phyloP scores from a whole-genome alignment of 352 stramenopile genomes.

The Chrysophaeum taylorii region DNA sequence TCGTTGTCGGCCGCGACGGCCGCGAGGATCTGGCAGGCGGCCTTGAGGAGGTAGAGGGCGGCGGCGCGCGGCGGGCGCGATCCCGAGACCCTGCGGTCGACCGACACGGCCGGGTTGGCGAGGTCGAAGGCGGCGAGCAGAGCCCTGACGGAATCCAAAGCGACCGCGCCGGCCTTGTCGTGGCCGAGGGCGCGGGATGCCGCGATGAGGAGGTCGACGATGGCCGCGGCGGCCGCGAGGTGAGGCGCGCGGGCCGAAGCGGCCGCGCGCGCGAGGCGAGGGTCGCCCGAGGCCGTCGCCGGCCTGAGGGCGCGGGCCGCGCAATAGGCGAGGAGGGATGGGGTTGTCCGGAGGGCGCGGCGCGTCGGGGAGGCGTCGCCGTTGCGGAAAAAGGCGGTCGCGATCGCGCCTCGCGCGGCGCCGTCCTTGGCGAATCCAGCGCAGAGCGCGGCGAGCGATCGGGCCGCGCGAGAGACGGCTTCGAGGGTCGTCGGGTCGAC shows the following conservation, averaged over 20 bases:
- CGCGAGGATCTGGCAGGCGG: neutral
- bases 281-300: too few relatives aligned
- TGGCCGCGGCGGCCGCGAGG: neutral
- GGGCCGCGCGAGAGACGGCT: neutral
- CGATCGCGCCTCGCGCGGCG: neutral
- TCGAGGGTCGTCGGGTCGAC: neutral
- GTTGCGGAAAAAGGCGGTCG: neutral
- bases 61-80: neutral
- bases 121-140: slow-evolving; percentile 6
- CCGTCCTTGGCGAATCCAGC: neutral
- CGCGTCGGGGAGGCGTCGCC: neutral
- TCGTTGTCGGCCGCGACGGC: neutral
- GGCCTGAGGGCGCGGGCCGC: neutral
- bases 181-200: neutral
- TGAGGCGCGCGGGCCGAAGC: too few relatives aligned
- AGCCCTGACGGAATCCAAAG: neutral
- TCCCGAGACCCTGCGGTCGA: neutral
- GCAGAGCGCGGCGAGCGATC: neutral
- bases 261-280: too few relatives aligned
- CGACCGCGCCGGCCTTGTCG: neutral
- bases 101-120: neutral
- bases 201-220: neutral
- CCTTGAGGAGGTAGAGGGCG: neutral
- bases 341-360: neutral
- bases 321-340: neutral